A percentile compares a stretch with the other conserved stretches of the same genome.
Conservation (phyloP, 306 rosid species). For the Arachis hypogaea region DNA sequence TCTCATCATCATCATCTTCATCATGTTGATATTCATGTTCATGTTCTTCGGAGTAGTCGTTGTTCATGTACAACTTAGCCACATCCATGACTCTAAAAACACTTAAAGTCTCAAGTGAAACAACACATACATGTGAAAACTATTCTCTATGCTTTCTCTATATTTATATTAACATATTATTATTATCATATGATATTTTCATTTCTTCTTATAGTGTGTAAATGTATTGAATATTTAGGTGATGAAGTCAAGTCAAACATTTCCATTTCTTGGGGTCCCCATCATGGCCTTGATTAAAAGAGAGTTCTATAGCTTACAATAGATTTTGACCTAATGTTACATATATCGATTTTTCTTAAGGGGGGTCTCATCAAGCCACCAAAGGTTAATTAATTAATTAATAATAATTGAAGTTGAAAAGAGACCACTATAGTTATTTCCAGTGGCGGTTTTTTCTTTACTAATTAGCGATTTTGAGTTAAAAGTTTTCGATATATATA, state of each 20-base stretch:
- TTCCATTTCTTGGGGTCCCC: constrained; percentile 26
- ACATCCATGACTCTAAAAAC: constrained; percentile 46
- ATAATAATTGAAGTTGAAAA: constrained; percentile 28
- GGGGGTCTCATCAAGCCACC: neutral
- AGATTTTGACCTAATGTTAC: constrained; percentile 39
- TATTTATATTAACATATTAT: constrained; percentile 16
- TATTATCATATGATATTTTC: neutral
- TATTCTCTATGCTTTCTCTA: neutral
- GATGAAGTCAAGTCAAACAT: constrained; percentile 53
- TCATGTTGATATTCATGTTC: no score
- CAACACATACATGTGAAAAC: constrained; percentile 16
- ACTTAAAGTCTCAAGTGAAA: constrained; percentile 6
- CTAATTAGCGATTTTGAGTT: no score
- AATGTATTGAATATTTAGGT: constrained; percentile 30
- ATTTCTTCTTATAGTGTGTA: constrained; percentile 9
- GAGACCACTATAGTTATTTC: no score
- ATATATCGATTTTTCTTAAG: neutral
- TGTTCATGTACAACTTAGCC: constrained; percentile 9
- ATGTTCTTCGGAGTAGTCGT: no score
- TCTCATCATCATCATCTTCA: neutral
- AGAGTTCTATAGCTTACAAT: constrained; percentile 29
- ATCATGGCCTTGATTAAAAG: constrained; percentile 12
- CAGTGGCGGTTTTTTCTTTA: no score
- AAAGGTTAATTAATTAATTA: constrained; percentile 8
- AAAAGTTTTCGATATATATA: no score